These are phyloP conservation scores for Trichosporon coremiiforme DNA, from an alignment of 1,284 basidiomycete species.

Conservation along the genomic window DNA sequence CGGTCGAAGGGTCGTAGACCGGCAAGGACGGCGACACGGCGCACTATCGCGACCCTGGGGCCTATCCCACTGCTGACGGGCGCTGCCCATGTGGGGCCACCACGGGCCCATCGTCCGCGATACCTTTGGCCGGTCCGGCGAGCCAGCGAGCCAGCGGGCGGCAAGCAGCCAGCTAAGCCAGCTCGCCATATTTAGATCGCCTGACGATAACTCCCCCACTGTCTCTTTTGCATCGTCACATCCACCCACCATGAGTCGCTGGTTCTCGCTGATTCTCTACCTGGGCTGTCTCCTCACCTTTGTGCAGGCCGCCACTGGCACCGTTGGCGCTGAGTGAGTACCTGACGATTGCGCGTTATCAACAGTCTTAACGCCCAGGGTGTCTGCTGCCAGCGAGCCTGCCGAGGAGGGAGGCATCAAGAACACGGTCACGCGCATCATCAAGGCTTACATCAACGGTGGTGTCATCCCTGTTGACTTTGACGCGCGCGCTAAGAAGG, in stretches of 20 bases:
- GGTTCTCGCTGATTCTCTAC: slow-evolving; percentile 13
- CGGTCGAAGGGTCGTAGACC: neutral
- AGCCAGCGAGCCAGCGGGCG: neutral
- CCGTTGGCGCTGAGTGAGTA: slow-evolving; percentile 3
- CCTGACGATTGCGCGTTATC: neutral
- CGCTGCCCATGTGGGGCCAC: neutral
- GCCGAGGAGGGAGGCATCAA: neutral
- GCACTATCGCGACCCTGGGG: slow-evolving; percentile 7
- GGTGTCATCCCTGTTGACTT: slow-evolving; percentile 19
- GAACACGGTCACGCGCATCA: neutral
- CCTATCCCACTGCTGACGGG: neutral
- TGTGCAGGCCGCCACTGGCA: neutral
- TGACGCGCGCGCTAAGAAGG: slow-evolving; percentile 53
- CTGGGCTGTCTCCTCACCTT: neutral
- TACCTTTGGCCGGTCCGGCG: neutral
- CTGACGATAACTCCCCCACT: neutral
- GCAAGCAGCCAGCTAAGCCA: neutral
- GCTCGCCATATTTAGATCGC: neutral
- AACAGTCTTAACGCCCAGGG: neutral
- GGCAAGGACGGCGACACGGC: slow-evolving; percentile 1
- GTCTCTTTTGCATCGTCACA: neutral
- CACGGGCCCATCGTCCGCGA: too few relatives aligned
- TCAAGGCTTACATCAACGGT: neutral
- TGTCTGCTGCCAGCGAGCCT: neutral
- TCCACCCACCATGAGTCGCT: slow-evolving; percentile 8